A percentile compares a stretch with the other conserved stretches of the same genome.
These are phyloP conservation scores for Gyromitra esculenta DNA, from an alignment of 2,329 filamentous ascomycete genomes.

Conservation along the genomic window DNA sequence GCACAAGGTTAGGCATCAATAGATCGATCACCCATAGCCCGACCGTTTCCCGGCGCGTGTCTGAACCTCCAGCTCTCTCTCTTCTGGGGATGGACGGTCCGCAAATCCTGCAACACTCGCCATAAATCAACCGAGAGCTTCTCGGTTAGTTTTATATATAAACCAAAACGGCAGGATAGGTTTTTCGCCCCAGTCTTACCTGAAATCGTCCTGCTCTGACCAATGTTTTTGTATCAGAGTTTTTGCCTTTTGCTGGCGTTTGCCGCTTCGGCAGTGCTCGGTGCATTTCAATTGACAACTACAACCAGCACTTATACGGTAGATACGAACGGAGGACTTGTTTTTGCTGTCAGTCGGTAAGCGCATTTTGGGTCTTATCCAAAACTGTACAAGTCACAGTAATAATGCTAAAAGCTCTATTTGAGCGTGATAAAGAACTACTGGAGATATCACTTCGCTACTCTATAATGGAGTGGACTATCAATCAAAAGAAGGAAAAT, in stretches of 20 bases:
- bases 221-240: conserved; percentile 9
- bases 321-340: conserved; percentile 58
- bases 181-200: background rate
- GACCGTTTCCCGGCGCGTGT: background rate
- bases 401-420: background rate
- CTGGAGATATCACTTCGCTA: conserved; percentile 72
- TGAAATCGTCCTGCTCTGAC: too few relatives aligned
- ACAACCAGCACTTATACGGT: conserved; percentile 33
- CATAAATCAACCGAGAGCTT: background rate
- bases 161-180: background rate
- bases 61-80: background rate
- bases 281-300: conserved; percentile 43
- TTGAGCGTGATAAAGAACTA: conserved; percentile 60
- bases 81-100: conserved; percentile 19
- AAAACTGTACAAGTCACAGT: background rate
- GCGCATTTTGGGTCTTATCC: background rate
- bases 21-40: background rate
- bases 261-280: conserved; percentile 15
- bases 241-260: background rate
- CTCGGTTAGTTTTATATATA: background rate
- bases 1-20: background rate
- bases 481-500: conserved; percentile 64
- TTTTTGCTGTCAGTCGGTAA: conserved; percentile 64
- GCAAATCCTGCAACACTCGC: background rate
- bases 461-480: conserved; percentile 69